phyloP scores from a whole-genome alignment of 371 early-diverging fungal genomes.

The Saksenaea vasiformis region DNA sequence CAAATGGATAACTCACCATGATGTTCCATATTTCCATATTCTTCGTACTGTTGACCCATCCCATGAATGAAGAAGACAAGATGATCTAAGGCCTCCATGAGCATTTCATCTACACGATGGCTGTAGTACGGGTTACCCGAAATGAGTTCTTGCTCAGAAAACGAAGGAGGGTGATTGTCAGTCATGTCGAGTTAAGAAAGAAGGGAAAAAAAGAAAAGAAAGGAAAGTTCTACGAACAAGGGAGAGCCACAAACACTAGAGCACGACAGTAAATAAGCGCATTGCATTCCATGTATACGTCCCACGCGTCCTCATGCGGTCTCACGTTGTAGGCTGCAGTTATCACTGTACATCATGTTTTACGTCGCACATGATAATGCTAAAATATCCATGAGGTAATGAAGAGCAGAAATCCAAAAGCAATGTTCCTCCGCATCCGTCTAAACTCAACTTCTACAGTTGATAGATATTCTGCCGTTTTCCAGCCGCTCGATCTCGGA shows the following conservation, averaged over 20 bases:
- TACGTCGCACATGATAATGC: not conserved
- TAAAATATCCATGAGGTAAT: not conserved
- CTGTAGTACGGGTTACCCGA: not conserved
- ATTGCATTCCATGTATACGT: not conserved
- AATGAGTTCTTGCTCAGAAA: not conserved
- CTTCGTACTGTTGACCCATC: constrained; percentile 67
- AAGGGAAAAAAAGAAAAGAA: not conserved
- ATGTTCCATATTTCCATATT: constrained; percentile 53
- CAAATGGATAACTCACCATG: constrained; percentile 33
- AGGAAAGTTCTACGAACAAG: not conserved
- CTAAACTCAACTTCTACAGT: no score
- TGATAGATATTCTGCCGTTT: no score
- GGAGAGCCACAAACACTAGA: not conserved
- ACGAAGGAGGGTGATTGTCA: not conserved
- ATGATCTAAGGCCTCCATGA: constrained; percentile 28
- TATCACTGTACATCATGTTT: not conserved
- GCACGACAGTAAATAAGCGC: not conserved
- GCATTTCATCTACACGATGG: not conserved
- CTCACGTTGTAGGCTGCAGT: constrained; percentile 3
- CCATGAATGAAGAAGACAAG: constrained; percentile 69
- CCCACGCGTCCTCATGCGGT: not conserved
- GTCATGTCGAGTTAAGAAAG: not conserved
- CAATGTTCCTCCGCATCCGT: no score
- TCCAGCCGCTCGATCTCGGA: no score
- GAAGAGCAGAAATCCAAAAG: not conserved